Evolutionary conservation across 2,329 filamentous ascomycete species (phyloP).

Genomic region (Nemania serpens): DNA sequence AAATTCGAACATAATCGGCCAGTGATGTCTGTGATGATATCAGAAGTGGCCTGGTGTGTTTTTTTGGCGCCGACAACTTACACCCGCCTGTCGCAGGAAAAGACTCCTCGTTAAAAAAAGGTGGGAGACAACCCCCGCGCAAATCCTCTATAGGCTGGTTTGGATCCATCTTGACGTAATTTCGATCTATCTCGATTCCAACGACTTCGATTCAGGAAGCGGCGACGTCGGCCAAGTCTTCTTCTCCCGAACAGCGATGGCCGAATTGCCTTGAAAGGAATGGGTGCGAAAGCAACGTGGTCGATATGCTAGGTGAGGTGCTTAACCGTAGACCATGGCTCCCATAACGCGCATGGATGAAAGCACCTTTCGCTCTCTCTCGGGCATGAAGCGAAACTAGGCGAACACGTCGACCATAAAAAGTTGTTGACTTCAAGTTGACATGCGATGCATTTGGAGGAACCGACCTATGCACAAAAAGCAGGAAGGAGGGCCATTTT

Average conservation of each 20-base stretch:
- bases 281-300: slow-evolving; percentile 10
- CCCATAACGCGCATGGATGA: slow-evolving; percentile 32
- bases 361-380: slow-evolving; percentile 34
- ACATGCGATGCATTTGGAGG: slow-evolving; percentile 9
- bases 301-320: slow-evolving; percentile 8
- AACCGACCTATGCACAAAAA: slow-evolving; percentile 23
- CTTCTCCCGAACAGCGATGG: background rate
- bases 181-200: slow-evolving; percentile 6
- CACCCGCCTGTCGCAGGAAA: slow-evolving; percentile 54
- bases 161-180: slow-evolving; percentile 21
- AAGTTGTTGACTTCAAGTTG: slow-evolving; percentile 7
- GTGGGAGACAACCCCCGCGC: slow-evolving; percentile 63
- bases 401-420: slow-evolving; percentile 19
- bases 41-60: slow-evolving; percentile 24
- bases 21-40: slow-evolving; percentile 48
- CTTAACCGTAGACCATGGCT: slow-evolving; percentile 27
- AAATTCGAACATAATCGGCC: slow-evolving; percentile 61
- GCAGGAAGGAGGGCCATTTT: slow-evolving; percentile 25
- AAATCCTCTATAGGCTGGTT: slow-evolving; percentile 27
- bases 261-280: slow-evolving; percentile 1
- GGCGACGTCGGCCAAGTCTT: background rate
- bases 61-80: slow-evolving; percentile 32
- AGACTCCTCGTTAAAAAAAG: slow-evolving; percentile 68
- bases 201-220: background rate
- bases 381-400: slow-evolving; percentile 31